Conservation (phyloP, 2,329 filamentous ascomycete species). For the Fonsecaea pugnacius region DNA sequence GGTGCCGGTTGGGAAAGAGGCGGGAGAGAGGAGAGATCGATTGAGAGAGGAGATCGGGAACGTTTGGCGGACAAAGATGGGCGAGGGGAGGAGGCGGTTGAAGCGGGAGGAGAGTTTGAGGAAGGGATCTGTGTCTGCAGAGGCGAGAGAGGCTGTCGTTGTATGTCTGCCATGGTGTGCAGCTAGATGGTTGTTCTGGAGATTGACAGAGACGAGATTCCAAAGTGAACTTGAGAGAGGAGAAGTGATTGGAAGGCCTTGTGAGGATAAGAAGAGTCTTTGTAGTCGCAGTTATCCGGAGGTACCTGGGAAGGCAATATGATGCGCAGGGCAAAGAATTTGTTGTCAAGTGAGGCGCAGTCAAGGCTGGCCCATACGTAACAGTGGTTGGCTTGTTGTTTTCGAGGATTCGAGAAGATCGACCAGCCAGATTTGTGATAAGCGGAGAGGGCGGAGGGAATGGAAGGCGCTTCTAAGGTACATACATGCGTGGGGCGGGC, state of each 20-base stretch:
- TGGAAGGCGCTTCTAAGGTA: not conserved
- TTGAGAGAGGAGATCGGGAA: slow-evolving; percentile 44
- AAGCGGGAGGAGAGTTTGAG: slow-evolving; percentile 36
- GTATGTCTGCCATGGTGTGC: slow-evolving; percentile 23
- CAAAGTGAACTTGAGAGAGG: not conserved
- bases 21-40: slow-evolving; percentile 53
- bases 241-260: not conserved
- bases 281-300: slow-evolving; percentile 1
- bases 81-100: slow-evolving; percentile 41
- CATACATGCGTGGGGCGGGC: not conserved
- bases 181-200: not conserved
- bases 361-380: slow-evolving; percentile 6
- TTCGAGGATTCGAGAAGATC: slow-evolving; percentile 26
- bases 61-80: slow-evolving; percentile 30
- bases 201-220: not conserved
- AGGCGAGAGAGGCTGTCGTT: slow-evolving; percentile 21
- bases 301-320: slow-evolving; percentile 11
- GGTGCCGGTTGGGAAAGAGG: slow-evolving; percentile 51
- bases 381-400: slow-evolving; percentile 4
- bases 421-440: slow-evolving; percentile 7
- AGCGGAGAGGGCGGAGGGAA: slow-evolving; percentile 8
- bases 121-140: slow-evolving; percentile 28
- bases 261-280: not conserved
- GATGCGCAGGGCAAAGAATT: slow-evolving; percentile 11
- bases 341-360: slow-evolving; percentile 27